Evolutionary conservation across 305 asterid species (phyloP).

Genomic region (Withania somnifera): DNA sequence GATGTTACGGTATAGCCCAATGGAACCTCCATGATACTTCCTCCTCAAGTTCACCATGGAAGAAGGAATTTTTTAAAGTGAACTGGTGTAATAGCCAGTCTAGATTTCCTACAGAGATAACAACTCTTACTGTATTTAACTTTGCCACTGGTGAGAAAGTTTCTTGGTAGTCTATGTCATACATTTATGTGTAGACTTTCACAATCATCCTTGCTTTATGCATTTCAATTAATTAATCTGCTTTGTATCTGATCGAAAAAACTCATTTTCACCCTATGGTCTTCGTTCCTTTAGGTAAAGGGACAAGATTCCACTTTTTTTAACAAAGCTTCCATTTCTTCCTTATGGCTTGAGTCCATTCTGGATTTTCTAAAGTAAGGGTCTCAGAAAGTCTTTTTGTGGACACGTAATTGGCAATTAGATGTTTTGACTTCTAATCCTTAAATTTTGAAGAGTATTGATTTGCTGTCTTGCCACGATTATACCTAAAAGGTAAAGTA

Average conservation of each 20-base stretch:
- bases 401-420: no score
- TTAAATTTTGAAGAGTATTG: no score
- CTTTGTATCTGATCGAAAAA: no score
- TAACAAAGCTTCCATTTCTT: not conserved
- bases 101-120: not conserved
- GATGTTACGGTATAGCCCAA: not conserved
- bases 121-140: not conserved
- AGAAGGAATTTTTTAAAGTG: no score
- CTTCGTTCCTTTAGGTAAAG: not conserved
- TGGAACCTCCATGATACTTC: not conserved
- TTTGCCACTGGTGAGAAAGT: not conserved
- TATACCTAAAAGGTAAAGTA: no score
- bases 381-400: no score
- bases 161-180: no score
- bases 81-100: not conserved
- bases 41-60: not conserved
- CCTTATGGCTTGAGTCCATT: not conserved
- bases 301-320: not conserved
- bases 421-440: no score
- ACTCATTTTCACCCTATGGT: not conserved
- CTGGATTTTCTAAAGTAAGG: no score
- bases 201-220: not conserved
- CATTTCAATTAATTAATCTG: not conserved
- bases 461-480: no score
- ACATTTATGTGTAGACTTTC: no score